Conservation (phyloP, 305 asterid species). For the Fraxinus latifolia region DNA sequence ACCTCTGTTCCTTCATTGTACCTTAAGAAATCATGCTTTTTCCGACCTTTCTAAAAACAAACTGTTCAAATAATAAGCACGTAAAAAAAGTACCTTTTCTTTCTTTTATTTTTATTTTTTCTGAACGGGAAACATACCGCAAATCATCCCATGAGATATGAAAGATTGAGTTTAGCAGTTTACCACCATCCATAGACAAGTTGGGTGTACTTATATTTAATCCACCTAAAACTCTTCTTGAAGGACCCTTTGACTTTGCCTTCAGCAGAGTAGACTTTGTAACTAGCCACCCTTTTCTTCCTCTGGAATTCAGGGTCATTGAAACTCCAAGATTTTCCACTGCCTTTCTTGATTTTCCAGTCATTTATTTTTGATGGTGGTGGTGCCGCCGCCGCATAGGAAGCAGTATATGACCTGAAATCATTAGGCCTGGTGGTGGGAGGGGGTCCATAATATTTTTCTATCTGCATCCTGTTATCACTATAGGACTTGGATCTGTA, state of each 20-base stretch:
- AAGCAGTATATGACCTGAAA: constrained; percentile 56
- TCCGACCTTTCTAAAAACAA: background rate
- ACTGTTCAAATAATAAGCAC: background rate
- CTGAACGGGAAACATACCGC: background rate
- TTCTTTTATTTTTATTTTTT: too few species aligned
- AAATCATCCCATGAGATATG: background rate
- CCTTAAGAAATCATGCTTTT: background rate
- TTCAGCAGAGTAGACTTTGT: constrained; percentile 75
- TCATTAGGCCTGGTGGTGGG: constrained; percentile 33
- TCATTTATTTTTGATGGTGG: constrained; percentile 20
- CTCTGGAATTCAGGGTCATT: constrained; percentile 82
- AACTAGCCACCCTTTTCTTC: constrained; percentile 80
- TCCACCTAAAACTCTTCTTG: constrained; percentile 70
- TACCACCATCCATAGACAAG: constrained; percentile 67
- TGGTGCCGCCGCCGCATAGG: constrained; percentile 33
- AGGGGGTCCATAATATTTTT: constrained; percentile 41
- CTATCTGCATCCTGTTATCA: constrained; percentile 44
- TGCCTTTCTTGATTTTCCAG: constrained; percentile 50
- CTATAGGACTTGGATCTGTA: constrained; percentile 64
- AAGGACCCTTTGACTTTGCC: constrained; percentile 78
- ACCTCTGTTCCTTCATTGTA: background rate
- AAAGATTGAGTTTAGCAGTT: background rate
- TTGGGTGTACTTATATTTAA: constrained; percentile 56
- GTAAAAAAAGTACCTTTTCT: background rate
- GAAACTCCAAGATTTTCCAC: constrained; percentile 51